Base-by-base conservation (phyloP, 371 early-diverging fungal species). In the Fennellomyces sp. region DNA sequence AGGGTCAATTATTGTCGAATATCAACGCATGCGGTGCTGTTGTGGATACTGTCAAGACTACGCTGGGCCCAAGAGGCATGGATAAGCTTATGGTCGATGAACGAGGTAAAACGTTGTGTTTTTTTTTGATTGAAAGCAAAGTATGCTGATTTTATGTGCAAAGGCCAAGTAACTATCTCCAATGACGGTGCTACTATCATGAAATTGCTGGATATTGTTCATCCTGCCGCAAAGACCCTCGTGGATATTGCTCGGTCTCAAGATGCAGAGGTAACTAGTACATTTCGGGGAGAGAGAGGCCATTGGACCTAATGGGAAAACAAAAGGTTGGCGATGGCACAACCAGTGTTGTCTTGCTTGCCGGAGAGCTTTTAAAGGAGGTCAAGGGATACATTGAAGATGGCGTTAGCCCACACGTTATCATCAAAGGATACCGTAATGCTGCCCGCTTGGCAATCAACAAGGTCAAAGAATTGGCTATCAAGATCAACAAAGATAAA, bases 121-220 rank as follows among this genome's bases (percentile, higher is more conserved):
- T 48, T 48, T 48, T 19, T 19, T 21, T 10, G 13, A 0, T 28
- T 35, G 7, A 12, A 35, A 17, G 23, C 11, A 36, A 5, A 5
- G 13, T 30, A 26, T 52, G 13, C 6, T 62, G n/a, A n/a, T n/a
- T n/a, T n/a, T n/a, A n/a, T n/a, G n/a, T n/a, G n/a, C n/a, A n/a
- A n/a, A 91, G 91, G 92, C 47, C 83, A 92, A 53, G 96, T 97
- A 30, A 95, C 99, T 13, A 98, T 99, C 67, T 99, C 99, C 26
- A 99, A 99, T 81, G 99, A 99, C 80, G 99, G 99, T 61, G 99
- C 99, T 19, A 99, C 99, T 36, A 99, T 99, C 69, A 85, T 99
- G 89, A 94, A 95, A 76, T 84, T 97, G 50, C 86, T 99, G 62
- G 98, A 99, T 72, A 95, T 99, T 66, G 96, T 96, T 39, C 99